Evolutionary conservation across 169 alveolate genomes (phyloP), one percentile per base, ranked within the genome.

Genomic region (Babesia gibsoni): DNA sequence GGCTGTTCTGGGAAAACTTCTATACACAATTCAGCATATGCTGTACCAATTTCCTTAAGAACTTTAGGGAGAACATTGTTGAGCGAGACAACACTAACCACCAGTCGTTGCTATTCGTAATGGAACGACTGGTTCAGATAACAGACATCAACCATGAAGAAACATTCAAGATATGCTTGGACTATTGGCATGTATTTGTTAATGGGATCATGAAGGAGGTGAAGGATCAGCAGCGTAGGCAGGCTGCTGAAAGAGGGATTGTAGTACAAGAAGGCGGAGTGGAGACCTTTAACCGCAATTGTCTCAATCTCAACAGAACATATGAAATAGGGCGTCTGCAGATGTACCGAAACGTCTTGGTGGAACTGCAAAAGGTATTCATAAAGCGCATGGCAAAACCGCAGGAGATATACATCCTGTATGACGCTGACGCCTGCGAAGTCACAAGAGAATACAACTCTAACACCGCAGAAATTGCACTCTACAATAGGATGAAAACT

Each of bases 361-460:
- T 84, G 6, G 83, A 90, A 64, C 92, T 94, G 16, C 92, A 96
- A 45, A 79, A 81, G 58, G 91, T 90, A 33, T 41, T 94, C 36
- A 93, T 96, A 1, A 84, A 84, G 59, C 83, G 91, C 45, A 96
- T 96, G 99, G 99, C 98, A 27, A 96, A 95, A 74, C 99, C 99
- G 22, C 94, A 94, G 72, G 99, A 96, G 92, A 84, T 93, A 23
- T 89, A 86, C 36, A 91, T 95, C 6, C 93, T 92, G 58, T 90
- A 90, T 68, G 96, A 94, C 42, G 83, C 95, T 32, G 97, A 94
- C 59, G 86, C 96, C 6, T 94, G 96, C 12, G 96, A 93, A 53
- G 95, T 94, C 30, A 91, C 94, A 27, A 61, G 96, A 59, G 91
- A 95, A 88, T 59, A 84, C 88, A 74, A 90, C 74, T 88, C 90